Evolutionary conservation across 257 asterid species (phyloP), one percentile per base, ranked within the genome.

Genomic region (Solanum raphanifolium): DNA sequence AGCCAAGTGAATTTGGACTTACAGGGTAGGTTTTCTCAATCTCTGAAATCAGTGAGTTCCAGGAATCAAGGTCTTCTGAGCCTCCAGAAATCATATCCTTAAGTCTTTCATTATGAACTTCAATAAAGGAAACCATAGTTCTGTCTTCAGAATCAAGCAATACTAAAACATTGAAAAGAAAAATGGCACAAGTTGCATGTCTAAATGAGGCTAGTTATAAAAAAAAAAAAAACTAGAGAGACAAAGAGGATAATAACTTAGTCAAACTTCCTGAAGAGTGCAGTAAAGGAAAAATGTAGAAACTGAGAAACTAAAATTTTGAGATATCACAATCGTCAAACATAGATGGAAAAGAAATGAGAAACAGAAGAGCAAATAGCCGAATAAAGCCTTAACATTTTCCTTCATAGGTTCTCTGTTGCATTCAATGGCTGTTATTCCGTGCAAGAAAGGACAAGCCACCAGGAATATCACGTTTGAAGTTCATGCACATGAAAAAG

Each of bases 41-140:
- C 92, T 93, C 98, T 79, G 87, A 90, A 88, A 96, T 91, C 89
- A 96, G 87, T 25, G 90, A 86, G 79, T 87, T 92, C 98, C 98
- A 95, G 20, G 94, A 90, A 90, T 88, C 90, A 91, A 93, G 94
- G 91, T 94, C 96, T 86, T 43, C 73, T 84, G 91, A 90, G 90
- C 90, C 92, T 82, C 87, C 87, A 79, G 94, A 90, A 87, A 93
- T 92, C 95, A 95, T 89, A 84, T 91, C 88, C 66, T 84, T 89
- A 85, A 95, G 94, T 91, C 92, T 93, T 91, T 89, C 90, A 66
- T 88, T 88, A 68, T 90, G 83, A 89, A 83, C 89, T 87, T 90
- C 96, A 93, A 88, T 34, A 91, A 87, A 92, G 88, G 87, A 88
- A 87, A 87, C 29, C 74, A 88, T 13, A 79, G 41, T 58, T 86